These are phyloP conservation scores for Hydrangea macrophylla DNA, from an alignment of 148 eudicot genomes.

Conservation along the genomic window DNA sequence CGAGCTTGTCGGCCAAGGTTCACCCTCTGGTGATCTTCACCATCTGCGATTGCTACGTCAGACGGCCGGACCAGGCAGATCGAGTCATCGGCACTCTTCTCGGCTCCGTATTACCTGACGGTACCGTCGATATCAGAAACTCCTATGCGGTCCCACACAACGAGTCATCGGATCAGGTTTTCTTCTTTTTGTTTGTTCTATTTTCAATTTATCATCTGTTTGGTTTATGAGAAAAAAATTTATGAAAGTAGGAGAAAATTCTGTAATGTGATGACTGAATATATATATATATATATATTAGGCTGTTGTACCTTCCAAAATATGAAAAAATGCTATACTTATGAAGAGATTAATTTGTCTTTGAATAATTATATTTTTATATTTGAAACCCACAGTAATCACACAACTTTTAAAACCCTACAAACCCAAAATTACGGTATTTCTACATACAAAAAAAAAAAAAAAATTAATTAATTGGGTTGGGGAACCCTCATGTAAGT, in stretches of 20 bases:
- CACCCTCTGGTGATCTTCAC: conserved; percentile 91
- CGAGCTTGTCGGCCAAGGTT: conserved; percentile 57
- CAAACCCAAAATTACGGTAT: too few species aligned
- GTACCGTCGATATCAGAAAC: conserved; percentile 82
- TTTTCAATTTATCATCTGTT: neutral
- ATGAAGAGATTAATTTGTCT: too few species aligned
- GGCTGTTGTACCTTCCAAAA: too few species aligned
- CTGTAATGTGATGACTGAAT: too few species aligned
- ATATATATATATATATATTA: neutral
- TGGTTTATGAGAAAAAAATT: neutral
- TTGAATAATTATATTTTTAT: too few species aligned
- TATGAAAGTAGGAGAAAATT: neutral
- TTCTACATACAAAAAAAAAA: too few species aligned
- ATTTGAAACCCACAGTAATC: too few species aligned
- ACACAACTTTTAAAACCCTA: too few species aligned
- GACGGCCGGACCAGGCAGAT: conserved; percentile 91
- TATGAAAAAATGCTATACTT: too few species aligned
- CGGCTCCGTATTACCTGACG: conserved; percentile 79
- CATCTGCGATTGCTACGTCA: conserved; percentile 79
- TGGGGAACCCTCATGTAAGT: too few species aligned
- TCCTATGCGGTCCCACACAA: conserved; percentile 92
- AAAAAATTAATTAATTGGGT: too few species aligned
- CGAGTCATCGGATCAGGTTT: conserved; percentile 87
- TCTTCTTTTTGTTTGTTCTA: neutral
- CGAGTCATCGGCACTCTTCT: conserved; percentile 91